Conservation (phyloP, 371 early-diverging fungal species). For the Actinomucor elegans region DNA sequence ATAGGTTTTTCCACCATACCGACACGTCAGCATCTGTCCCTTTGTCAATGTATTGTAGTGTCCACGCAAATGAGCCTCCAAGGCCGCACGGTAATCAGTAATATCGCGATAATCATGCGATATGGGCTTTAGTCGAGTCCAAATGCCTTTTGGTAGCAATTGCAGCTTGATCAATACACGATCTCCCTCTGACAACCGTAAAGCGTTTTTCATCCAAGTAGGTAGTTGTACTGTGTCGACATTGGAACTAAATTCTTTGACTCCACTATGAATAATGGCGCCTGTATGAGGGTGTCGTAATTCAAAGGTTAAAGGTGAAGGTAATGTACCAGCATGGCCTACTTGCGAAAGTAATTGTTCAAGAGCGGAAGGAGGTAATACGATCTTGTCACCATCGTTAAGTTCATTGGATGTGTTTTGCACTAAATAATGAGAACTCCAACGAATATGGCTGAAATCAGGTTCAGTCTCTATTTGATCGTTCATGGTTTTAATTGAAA, state of each 20-base stretch:
- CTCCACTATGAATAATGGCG: conserved; percentile 63
- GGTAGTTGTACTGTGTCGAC: conserved; percentile 56
- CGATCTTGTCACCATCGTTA: conserved; percentile 63
- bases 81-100: conserved; percentile 65
- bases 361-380: conserved; percentile 60
- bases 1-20: conserved; percentile 53
- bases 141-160: conserved; percentile 68
- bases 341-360: conserved; percentile 47
- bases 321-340: conserved; percentile 27
- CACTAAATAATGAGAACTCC: conserved; percentile 25
- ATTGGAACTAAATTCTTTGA: conserved; percentile 74
- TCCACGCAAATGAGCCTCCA: conserved; percentile 75
- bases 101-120: conserved; percentile 62
- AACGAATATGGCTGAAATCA: conserved; percentile 7
- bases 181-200: conserved; percentile 41
- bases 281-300: conserved; percentile 52
- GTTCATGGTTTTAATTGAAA: too few relatives aligned
- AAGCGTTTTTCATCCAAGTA: conserved; percentile 52
- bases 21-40: conserved; percentile 65
- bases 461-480: background rate
- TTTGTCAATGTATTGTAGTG: conserved; percentile 73
- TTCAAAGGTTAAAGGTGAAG: conserved; percentile 74
- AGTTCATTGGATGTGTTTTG: conserved; percentile 24
- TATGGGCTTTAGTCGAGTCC: conserved; percentile 68
- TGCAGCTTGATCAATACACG: conserved; percentile 51